Percentiles rank a stretch among this genome's conserved stretches.
Evolutionary conservation across 1,139 yeast species (phyloP).

Genomic region (Geotrichum klebahnii): DNA sequence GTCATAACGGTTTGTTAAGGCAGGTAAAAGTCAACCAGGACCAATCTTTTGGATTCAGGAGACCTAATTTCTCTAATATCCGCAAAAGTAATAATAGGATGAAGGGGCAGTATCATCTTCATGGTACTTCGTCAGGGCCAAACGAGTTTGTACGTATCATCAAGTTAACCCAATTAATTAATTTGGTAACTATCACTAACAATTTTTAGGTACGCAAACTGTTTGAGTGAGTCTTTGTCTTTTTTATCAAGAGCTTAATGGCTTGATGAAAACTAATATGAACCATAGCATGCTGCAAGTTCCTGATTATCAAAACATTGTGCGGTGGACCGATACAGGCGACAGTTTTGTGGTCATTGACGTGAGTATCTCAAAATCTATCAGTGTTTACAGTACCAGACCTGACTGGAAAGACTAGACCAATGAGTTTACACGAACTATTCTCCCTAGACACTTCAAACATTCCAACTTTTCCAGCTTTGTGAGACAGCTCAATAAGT

Average conservation of each 20-base stretch:
- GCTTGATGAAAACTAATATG: background rate
- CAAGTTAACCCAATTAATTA: background rate
- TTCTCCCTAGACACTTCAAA: slow-evolving; percentile 85
- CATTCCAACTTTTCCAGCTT: slow-evolving; percentile 92
- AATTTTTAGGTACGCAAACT: slow-evolving; percentile 27
- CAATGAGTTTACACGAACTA: slow-evolving; percentile 77
- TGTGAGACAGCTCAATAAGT: slow-evolving; percentile 90
- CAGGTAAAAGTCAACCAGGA: too few species aligned
- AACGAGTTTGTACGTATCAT: slow-evolving; percentile 27
- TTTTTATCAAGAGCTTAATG: too few species aligned
- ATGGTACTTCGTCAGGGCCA: slow-evolving; percentile 18
- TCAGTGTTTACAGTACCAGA: too few species aligned
- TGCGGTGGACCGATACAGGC: slow-evolving; percentile 78
- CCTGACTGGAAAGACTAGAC: slow-evolving; percentile 39
- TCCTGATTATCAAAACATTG: slow-evolving; percentile 65
- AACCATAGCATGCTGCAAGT: slow-evolving; percentile 77
- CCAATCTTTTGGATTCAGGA: too few species aligned
- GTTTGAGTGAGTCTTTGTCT: slow-evolving; percentile 27
- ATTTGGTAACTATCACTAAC: background rate
- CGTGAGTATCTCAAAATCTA: too few species aligned
- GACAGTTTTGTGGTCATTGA: slow-evolving; percentile 85
- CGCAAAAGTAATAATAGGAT: background rate
- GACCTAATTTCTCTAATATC: too few species aligned
- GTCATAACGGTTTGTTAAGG: too few species aligned
- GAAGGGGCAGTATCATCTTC: background rate